Evolutionary conservation across 345 rosid species (phyloP).

Genomic region (Geranium rotundifolium): DNA sequence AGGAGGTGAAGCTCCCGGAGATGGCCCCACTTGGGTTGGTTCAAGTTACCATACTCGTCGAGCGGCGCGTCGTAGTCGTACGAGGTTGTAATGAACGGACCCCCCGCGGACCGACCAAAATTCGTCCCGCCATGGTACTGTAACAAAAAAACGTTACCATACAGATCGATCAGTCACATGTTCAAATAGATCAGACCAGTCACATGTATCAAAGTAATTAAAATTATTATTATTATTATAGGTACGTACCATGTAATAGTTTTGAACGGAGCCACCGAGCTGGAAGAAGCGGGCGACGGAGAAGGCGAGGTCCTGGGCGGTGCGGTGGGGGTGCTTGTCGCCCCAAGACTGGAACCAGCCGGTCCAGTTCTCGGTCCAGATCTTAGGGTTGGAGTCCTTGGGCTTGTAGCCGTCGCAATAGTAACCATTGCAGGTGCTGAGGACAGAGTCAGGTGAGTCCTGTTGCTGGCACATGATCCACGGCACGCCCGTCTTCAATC

Average conservation of each 20-base stretch:
- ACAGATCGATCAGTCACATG: too few species aligned
- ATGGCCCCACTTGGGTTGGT: slow-evolving; percentile 74
- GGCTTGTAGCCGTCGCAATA: background rate
- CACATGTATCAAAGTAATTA: too few species aligned
- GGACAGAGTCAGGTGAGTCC: background rate
- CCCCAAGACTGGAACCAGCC: background rate
- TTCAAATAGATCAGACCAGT: too few species aligned
- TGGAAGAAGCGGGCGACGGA: background rate
- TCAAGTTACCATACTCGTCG: slow-evolving; percentile 28
- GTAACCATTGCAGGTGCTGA: background rate
- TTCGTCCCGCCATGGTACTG: slow-evolving; percentile 52
- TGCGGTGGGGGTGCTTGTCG: background rate
- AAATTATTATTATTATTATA: too few species aligned
- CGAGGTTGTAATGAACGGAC: slow-evolving; percentile 32
- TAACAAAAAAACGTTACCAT: too few species aligned
- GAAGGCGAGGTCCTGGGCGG: background rate
- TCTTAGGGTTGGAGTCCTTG: background rate
- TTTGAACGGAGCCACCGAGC: background rate
- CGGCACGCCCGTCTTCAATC: background rate
- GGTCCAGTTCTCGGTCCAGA: background rate
- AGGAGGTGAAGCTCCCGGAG: slow-evolving; percentile 49
- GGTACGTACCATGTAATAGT: background rate
- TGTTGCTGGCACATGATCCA: background rate
- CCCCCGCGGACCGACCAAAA: slow-evolving; percentile 31
- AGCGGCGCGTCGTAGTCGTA: slow-evolving; percentile 36